Conservation (phyloP, 371 early-diverging fungal species). For the Mucor sp. region DNA sequence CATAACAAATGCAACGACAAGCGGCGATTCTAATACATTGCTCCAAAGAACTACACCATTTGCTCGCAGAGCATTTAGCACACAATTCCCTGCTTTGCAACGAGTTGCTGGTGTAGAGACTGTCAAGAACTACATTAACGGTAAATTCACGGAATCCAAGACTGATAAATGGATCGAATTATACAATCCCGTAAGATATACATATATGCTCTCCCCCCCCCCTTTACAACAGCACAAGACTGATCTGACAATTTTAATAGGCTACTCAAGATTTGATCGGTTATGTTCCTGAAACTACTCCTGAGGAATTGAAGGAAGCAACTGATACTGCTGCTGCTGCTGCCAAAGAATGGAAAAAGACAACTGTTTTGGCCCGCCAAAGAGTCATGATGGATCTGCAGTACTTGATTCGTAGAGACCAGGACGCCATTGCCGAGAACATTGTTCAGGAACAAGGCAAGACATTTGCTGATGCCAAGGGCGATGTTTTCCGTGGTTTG, state of each 20-base stretch:
- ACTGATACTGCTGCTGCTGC: conserved; percentile 75
- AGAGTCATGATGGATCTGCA: conserved; percentile 93
- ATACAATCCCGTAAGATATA: conserved; percentile 79
- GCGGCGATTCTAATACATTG: not conserved
- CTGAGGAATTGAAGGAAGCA: conserved; percentile 85
- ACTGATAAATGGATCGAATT: conserved; percentile 89
- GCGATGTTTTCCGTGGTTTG: conserved; percentile 88
- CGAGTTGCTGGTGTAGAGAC: conserved; percentile 48
- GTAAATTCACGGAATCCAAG: conserved; percentile 90
- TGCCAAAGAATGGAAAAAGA: conserved; percentile 88
- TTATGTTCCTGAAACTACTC: conserved; percentile 89
- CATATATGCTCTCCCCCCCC: not conserved
- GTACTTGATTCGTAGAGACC: conserved; percentile 81
- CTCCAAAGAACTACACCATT: conserved; percentile 13
- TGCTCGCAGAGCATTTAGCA: conserved; percentile 38
- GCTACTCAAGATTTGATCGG: conserved; percentile 94
- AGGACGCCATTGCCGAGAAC: conserved; percentile 81
- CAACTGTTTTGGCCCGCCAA: conserved; percentile 84
- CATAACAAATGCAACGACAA: not conserved
- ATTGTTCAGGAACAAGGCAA: conserved; percentile 96
- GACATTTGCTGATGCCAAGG: conserved; percentile 91
- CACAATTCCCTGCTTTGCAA: conserved; percentile 44
- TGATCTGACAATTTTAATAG: conserved; percentile 27
- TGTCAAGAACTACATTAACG: conserved; percentile 86
- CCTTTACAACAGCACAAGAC: not conserved